Base-by-base conservation (phyloP, 2,329 filamentous ascomycete genomes). In the Xylaria digitata region DNA sequence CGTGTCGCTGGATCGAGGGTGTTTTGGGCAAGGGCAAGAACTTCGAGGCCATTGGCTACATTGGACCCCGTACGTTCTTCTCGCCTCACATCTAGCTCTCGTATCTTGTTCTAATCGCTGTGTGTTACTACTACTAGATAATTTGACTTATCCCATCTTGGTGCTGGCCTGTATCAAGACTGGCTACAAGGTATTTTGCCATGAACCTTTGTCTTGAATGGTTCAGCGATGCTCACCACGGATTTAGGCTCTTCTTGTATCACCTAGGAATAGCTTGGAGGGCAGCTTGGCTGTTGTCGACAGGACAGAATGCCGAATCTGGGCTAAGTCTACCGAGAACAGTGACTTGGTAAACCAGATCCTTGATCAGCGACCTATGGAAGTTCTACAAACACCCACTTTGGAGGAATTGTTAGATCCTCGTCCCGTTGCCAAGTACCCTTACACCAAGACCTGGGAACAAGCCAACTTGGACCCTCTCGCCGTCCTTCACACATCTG, bases 121-220 rank as follows among this genome's bases (percentile, higher is more conserved):
- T 26, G 19, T 48, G 23, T 42, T n/a, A 7, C 32, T n/a, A 7
- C 32, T 49, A 11, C 9, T 50, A 72, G 71, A 72, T 52, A 71
- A 72, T 23, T 53, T 72, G 21, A 71, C 70, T 3, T 72, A 72
- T 23, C 71, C 71, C 21, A 71, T 72, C 48, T 30, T 73, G 65
- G 68, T 73, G 17, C 17, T 73, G 54, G 71, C 70, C 26, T 71
- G 70, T 45, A 71, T 71, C 60, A 73, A 73, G 66, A 71, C 71
- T 9, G 71, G 71, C 42, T 73, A 71, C 61, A 73, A 73, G 70
- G 69, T 69, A 66, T 45, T 66, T 61, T 37, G 13, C 19, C 4
- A 32, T 21, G 6, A 17, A 0, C 13, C 6, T 7, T 9, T 1
- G 2, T n/a, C 19, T 8, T 17, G 2, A 13, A 54, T 34, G 7